Conservation (phyloP, 1,284 basidiomycete genomes). For the Polyporus tsugae region DNA sequence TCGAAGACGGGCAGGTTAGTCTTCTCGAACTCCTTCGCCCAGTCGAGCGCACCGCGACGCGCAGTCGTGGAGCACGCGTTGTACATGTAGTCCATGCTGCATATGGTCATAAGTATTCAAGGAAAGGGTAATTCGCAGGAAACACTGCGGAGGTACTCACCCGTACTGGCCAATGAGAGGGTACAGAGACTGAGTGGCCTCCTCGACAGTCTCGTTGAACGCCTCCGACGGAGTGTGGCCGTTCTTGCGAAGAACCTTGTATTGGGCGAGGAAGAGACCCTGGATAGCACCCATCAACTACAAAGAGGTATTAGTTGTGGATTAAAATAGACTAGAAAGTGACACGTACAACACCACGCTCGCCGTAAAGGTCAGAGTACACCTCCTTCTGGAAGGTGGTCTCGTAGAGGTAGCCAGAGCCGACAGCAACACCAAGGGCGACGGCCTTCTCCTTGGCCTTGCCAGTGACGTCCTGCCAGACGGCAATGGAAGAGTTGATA, state of each 20-base stretch:
- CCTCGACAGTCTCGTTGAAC: constrained; percentile 99
- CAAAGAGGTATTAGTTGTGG: constrained; percentile 32
- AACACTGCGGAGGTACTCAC: constrained; percentile 49
- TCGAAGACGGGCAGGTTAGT: constrained; percentile 95
- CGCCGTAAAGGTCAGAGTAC: constrained; percentile 99
- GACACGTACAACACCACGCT: constrained; percentile 93
- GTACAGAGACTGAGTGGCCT: constrained; percentile 98
- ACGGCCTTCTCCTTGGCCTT: constrained; percentile 98
- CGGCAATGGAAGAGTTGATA: constrained; percentile 91
- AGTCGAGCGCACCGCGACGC: constrained; percentile 97
- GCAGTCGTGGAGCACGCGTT: constrained; percentile 99
- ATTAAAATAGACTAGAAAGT: not conserved
- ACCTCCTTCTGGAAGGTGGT: constrained; percentile 99
- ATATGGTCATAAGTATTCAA: constrained; percentile 12
- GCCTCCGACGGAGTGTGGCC: constrained; percentile 98
- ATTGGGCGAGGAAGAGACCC: constrained; percentile 99
- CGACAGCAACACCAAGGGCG: constrained; percentile 94
- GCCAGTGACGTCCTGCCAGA: constrained; percentile 95
- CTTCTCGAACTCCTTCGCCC: constrained; percentile 98
- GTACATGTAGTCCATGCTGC: constrained; percentile 99
- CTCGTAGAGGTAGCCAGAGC: constrained; percentile 97
- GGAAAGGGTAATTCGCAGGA: not conserved
- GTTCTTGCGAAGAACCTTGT: constrained; percentile 98
- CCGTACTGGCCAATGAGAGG: constrained; percentile 96
- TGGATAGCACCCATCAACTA: constrained; percentile 99